Base-by-base conservation (phyloP, 192 early-diverging fungal genomes). In the Phycomyces nitens region DNA sequence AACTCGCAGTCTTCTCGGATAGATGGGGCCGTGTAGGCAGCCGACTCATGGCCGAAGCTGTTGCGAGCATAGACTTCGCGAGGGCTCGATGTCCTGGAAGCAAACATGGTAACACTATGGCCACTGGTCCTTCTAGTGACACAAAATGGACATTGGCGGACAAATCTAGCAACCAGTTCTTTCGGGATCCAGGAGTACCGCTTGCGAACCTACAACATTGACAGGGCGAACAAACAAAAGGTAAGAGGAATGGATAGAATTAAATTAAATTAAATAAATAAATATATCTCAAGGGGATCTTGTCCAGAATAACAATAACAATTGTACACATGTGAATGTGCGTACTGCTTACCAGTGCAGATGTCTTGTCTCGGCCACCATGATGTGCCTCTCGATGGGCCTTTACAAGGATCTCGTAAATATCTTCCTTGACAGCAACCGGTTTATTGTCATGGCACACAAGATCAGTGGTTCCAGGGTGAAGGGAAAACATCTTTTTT, bases 301-400 rank as follows among this genome's bases (percentile, higher is more conserved):
- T 18, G 15, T 21, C 55, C 15, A 23, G 21, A 65, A 27, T 11
- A 4, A 10, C 34, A 38, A 12, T 29, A 34, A 5, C 15, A 6
- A 50, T 26, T 22, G 12, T 50, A 22, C 16, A 50, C 2, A 12
- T 62, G 27, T 62, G 27, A 29, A 23, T 51, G 12, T 53, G 4
- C 22, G 18, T 29, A 10, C 12, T 41, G 24, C 50, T 60, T 65
- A 79, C 80, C 70, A 79, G 73, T 16, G 80, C 80, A 61, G 80
- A 82, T 3, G 80, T 82, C 63, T 82, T 82, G 59, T 82, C 80
- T 56, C 80, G 52, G 16, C 80, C 80, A 49, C 77, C 80, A 71
- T 82, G 80, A 26, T 78, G 75, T n/a, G 75, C 75, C 50, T 82
- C 75, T 27, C 72, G 55, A 44, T 82, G 80, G 16, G 77, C 78